These are phyloP conservation scores for Dysphania ambrosioides DNA, from an alignment of 148 eudicot genomes.

Conservation along the genomic window DNA sequence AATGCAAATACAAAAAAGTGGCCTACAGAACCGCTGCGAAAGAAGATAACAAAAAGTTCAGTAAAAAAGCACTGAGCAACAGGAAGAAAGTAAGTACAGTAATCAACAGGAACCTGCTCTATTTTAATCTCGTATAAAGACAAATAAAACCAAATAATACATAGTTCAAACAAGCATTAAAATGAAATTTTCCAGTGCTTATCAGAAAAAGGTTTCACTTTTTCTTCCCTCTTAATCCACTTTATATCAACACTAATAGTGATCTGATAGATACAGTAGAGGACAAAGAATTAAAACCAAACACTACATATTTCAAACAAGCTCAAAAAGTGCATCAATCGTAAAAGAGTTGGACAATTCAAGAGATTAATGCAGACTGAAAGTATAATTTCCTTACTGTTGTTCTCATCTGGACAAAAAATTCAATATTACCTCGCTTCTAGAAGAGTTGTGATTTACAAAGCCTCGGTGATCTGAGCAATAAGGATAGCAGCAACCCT, in stretches of 20 bases:
- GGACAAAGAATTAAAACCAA: not conserved
- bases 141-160: no score
- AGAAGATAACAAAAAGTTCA: no score
- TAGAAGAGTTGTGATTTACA: not conserved
- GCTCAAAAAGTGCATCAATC: not conserved
- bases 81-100: not conserved
- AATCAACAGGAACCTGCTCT: not conserved
- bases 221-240: not conserved
- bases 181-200: not conserved
- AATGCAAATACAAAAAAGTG: not conserved
- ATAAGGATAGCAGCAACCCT: not conserved
- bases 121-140: not conserved
- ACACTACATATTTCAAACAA: not conserved
- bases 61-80: not conserved
- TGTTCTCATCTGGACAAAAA: no score
- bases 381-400: not conserved
- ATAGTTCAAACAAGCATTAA: not conserved
- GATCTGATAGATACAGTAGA: no score
- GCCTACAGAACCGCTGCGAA: not conserved
- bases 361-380: not conserved
- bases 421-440: constrained; percentile 7
- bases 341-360: not conserved
- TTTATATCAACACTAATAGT: not conserved
- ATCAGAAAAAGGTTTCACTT: not conserved
- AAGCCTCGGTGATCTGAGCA: not conserved